Percentiles rank a stretch among this genome's conserved stretches.
These are phyloP conservation scores for Amorphotheca resinae DNA, from an alignment of 495 filamentous ascomycete species.

Conservation along the genomic window DNA sequence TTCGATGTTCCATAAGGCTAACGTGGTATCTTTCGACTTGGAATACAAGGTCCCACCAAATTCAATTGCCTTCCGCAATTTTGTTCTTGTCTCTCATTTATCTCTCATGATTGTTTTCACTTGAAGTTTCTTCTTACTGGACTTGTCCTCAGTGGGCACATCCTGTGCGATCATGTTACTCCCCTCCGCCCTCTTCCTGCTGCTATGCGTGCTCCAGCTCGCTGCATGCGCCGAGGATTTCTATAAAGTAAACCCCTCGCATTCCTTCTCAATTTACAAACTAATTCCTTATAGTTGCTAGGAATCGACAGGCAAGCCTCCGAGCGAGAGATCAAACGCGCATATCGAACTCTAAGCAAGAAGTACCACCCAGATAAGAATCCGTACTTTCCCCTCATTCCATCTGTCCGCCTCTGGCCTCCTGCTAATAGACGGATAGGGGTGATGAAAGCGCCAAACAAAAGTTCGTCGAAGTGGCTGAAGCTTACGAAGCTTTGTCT, in stretches of 20 bases:
- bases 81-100: slow-evolving; percentile 16
- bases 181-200: slow-evolving; percentile 21
- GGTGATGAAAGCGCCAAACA: slow-evolving; percentile 68
- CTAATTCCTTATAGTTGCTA: slow-evolving; percentile 41
- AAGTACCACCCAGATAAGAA: slow-evolving; percentile 99
- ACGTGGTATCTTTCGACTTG: slow-evolving; percentile 16
- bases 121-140: slow-evolving; percentile 5
- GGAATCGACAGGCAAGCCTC: slow-evolving; percentile 69
- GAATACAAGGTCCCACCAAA: too few relatives aligned
- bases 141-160: slow-evolving; percentile 12
- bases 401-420: slow-evolving; percentile 1
- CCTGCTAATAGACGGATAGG: slow-evolving; percentile 26
- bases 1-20: slow-evolving; percentile 6
- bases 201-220: slow-evolving; percentile 33
- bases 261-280: slow-evolving; percentile 2
- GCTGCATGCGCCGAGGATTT: slow-evolving; percentile 56
- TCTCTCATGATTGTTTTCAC: slow-evolving; percentile 8
- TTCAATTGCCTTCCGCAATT: too few relatives aligned
- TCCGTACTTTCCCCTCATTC: slow-evolving; percentile 47
- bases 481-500: slow-evolving; percentile 90
- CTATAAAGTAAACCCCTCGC: slow-evolving; percentile 52
- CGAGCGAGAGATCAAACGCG: slow-evolving; percentile 90
- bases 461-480: slow-evolving; percentile 90
- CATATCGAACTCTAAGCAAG: slow-evolving; percentile 85
- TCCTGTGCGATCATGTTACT: slow-evolving; percentile 16